phyloP scores from a whole-genome alignment of 2,329 filamentous ascomycete species.

The Cytospora paraplurivora region DNA sequence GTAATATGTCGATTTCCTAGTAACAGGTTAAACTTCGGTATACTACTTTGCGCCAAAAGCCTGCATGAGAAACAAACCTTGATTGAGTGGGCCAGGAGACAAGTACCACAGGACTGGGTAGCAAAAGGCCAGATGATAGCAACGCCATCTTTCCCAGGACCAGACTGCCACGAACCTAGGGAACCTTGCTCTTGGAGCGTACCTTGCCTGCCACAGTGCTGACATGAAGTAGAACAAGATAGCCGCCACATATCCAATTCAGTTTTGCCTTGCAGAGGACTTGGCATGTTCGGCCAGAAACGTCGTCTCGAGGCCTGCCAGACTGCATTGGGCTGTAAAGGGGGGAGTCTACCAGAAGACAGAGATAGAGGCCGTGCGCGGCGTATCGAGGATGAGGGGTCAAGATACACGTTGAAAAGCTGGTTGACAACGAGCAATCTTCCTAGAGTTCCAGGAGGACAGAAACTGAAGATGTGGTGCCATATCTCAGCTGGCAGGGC shows the following conservation, averaged over 20 bases:
- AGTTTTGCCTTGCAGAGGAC: slow-evolving; percentile 63
- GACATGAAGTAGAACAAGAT: slow-evolving; percentile 63
- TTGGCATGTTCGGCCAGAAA: slow-evolving; percentile 68
- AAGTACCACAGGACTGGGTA: slow-evolving; percentile 65
- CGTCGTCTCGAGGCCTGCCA: slow-evolving; percentile 70
- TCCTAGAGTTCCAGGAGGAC: slow-evolving; percentile 64
- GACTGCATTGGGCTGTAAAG: slow-evolving; percentile 62
- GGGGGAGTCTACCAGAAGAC: slow-evolving; percentile 39
- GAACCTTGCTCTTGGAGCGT: slow-evolving; percentile 32
- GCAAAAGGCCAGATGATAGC: slow-evolving; percentile 72
- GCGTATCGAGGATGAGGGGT: slow-evolving; percentile 45
- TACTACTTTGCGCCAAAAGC: not conserved
- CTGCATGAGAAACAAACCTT: slow-evolving; percentile 57
- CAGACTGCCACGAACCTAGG: slow-evolving; percentile 56
- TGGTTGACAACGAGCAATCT: slow-evolving; percentile 68
- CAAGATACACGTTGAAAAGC: slow-evolving; percentile 63
- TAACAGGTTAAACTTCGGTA: slow-evolving; percentile 30
- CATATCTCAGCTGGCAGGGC: slow-evolving; percentile 64
- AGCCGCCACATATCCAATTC: slow-evolving; percentile 80
- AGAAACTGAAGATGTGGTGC: slow-evolving; percentile 70
- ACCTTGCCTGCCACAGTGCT: slow-evolving; percentile 62
- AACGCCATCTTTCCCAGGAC: slow-evolving; percentile 63
- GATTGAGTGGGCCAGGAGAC: slow-evolving; percentile 60
- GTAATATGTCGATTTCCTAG: slow-evolving; percentile 70
- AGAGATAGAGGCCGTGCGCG: slow-evolving; percentile 35